A percentile compares a stretch with the other conserved stretches of the same genome.
phyloP scores from a whole-genome alignment of 106 monocot species.

The Ottelia alismoides region DNA sequence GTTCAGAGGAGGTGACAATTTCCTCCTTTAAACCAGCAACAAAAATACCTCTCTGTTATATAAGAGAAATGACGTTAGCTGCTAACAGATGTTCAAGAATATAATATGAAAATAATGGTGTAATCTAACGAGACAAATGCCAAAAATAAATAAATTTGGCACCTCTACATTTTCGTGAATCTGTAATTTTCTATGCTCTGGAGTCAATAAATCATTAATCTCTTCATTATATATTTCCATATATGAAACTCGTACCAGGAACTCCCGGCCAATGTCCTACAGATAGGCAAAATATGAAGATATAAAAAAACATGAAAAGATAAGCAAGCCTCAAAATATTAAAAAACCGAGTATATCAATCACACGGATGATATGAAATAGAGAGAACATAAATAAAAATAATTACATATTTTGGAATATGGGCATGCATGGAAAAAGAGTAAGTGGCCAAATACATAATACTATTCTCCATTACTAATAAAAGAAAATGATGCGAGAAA shows the following conservation, averaged over 20 bases:
- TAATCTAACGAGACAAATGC: not conserved
- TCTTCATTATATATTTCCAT: conserved; percentile 99
- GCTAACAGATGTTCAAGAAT: not conserved
- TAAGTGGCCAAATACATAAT: too few species aligned
- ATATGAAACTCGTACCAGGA: conserved; percentile 89
- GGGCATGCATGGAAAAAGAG: too few species aligned
- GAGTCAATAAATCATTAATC: conserved; percentile 91
- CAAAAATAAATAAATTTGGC: conserved; percentile 1
- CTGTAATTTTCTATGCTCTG: conserved; percentile 88
- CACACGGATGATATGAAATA: too few species aligned
- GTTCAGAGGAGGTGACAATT: conserved; percentile 75
- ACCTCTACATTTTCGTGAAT: conserved; percentile 96
- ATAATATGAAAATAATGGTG: too few species aligned
- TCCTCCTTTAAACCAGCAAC: conserved; percentile 95
- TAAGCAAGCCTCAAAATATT: too few species aligned
- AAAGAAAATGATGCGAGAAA: conserved; percentile 1
- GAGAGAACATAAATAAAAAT: too few species aligned
- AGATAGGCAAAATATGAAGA: too few species aligned
- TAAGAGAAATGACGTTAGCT: not conserved
- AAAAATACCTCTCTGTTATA: conserved; percentile 82
- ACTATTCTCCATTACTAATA: too few species aligned
- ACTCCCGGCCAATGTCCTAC: conserved; percentile 71
- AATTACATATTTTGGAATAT: too few species aligned
- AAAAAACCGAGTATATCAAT: too few species aligned
- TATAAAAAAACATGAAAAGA: too few species aligned